Percentiles rank a stretch among this genome's conserved stretches.
Evolutionary conservation across 441 rosid genomes (phyloP).

Genomic region (Aquilaria agallochum): DNA sequence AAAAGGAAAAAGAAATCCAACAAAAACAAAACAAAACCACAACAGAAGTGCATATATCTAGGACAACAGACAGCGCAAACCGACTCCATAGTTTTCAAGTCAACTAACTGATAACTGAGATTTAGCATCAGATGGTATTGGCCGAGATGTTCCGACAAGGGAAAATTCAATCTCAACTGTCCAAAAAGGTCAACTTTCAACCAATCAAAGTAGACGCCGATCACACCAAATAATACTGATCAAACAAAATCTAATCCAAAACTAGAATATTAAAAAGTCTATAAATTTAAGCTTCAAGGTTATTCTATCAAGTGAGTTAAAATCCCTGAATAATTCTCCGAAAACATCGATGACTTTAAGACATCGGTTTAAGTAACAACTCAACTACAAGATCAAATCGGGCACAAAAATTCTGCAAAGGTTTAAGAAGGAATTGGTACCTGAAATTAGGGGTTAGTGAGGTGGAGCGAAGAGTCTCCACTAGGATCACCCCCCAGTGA

Average conservation of each 20-base stretch:
- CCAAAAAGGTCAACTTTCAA: too few relatives aligned
- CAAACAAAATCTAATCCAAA: background rate
- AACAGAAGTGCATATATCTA: too few relatives aligned
- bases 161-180: too few relatives aligned
- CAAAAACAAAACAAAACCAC: too few relatives aligned
- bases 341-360: slow-evolving; percentile 5
- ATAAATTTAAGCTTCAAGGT: background rate
- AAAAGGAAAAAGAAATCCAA: too few relatives aligned
- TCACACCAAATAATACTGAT: too few relatives aligned
- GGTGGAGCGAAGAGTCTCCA: slow-evolving; percentile 6
- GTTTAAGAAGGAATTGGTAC: slow-evolving; percentile 11
- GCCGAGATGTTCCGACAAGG: too few relatives aligned
- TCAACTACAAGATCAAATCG: background rate
- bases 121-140: too few relatives aligned
- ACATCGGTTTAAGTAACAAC: slow-evolving; percentile 6
- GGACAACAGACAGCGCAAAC: too few relatives aligned
- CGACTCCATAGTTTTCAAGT: too few relatives aligned
- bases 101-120: too few relatives aligned
- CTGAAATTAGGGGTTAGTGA: slow-evolving; percentile 10
- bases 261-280: background rate
- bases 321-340: background rate
- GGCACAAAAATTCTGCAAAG: background rate
- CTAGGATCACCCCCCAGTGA: slow-evolving; percentile 13
- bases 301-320: background rate
- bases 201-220: too few relatives aligned